Base-by-base conservation (phyloP, 345 rosid species). In the Eucalyptus pumila region DNA sequence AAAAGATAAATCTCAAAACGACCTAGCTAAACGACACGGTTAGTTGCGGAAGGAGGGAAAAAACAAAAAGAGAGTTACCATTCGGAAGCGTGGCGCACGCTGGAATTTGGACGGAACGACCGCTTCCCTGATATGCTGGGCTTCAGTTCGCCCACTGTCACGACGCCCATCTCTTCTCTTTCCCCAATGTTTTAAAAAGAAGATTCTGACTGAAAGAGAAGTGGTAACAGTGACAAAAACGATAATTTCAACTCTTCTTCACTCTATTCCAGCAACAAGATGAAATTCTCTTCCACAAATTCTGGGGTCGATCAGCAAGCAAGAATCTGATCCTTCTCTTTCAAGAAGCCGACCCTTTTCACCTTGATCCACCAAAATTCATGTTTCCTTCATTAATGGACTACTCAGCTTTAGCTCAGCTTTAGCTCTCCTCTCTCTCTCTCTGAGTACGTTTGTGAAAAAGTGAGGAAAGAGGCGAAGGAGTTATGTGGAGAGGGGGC, bases 21-120 rank as follows among this genome's bases (percentile, higher is more conserved):
- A 32, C 16, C 30, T 21, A 21, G 45, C 56, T 86, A 42, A 15
- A 51, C n/a, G 67, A 40, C 72, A 16, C n/a, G 47, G 14, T 14
- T 14, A 15, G 48, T 45, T 87, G 85, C 89, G 24, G 48, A 40
- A 76, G 30, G 47, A 80, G 76, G 52, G 48, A 69, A 65, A 89
- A 37, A 87, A 52, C 58, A 52, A 58, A 89, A 86, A 45, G 87
- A 51, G 87, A 58, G 88, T 90, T 95, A 98, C 99, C 99, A 98
- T 95, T 97, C 99, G 87, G 99, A 93, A 88, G 99, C 97, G 92
- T 98, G 99, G 90, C 99, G 95, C 89, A 97, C 96, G 65, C 94
- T 98, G n/a, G 99, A 95, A 89, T 93, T 96, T 44, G 97, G 95
- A 89, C 99, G 98, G 92, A 96, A 97, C 2, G 95, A 92, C 93